Conservation (phyloP, 495 filamentous ascomycete species). For the Xylaria venustula region DNA sequence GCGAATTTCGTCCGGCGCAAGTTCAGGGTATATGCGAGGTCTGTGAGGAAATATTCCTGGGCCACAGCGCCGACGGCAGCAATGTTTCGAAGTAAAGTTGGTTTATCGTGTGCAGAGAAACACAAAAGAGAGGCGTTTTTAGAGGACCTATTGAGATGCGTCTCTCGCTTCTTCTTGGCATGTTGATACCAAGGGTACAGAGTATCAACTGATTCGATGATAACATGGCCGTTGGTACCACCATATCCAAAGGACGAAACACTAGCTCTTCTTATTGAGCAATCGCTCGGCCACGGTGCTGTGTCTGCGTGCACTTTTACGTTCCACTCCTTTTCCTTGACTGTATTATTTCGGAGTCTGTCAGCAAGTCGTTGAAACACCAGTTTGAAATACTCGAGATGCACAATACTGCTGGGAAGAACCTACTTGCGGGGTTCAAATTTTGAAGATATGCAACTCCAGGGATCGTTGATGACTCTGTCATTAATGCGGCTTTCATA, state of each 20-base stretch:
- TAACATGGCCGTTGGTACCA: constrained; percentile 49
- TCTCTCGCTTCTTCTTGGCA: constrained; percentile 14
- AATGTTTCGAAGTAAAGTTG: constrained; percentile 31
- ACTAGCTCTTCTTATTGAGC: constrained; percentile 10
- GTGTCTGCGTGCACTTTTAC: constrained; percentile 35
- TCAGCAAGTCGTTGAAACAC: not conserved
- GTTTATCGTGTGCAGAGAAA: constrained; percentile 34
- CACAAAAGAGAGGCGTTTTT: constrained; percentile 21
- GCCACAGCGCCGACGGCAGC: constrained; percentile 25
- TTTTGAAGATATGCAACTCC: constrained; percentile 49
- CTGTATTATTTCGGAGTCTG: not conserved
- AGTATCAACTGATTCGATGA: constrained; percentile 36
- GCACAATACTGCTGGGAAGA: not conserved
- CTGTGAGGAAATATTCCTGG: constrained; percentile 26
- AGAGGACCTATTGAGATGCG: constrained; percentile 22
- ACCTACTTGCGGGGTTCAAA: constrained; percentile 46
- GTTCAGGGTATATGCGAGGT: constrained; percentile 38
- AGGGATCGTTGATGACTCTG: constrained; percentile 49
- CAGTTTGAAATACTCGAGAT: not conserved
- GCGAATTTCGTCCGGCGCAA: constrained; percentile 27
- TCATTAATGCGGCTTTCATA: constrained; percentile 55
- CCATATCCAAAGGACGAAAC: constrained; percentile 52
- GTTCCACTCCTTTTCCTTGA: constrained; percentile 45
- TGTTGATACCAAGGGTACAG: constrained; percentile 6
- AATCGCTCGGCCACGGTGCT: constrained; percentile 31